These are phyloP conservation scores for Lepidium africanum DNA, from an alignment of 345 rosid species.

Conservation along the genomic window DNA sequence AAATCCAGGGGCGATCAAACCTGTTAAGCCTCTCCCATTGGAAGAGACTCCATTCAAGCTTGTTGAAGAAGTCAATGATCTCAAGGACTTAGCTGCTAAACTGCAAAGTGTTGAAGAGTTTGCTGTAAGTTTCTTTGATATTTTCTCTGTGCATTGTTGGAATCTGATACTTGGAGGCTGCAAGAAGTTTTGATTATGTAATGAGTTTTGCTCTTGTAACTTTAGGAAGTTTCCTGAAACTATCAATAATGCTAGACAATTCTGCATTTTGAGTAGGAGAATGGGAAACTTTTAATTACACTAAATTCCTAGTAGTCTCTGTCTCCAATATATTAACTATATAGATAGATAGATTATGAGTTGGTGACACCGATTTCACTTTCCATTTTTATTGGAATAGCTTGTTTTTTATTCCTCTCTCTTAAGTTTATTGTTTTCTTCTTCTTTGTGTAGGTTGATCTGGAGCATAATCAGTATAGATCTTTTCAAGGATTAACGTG, in stretches of 20 bases:
- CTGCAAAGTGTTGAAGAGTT: conserved; percentile 55
- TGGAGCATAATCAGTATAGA: conserved; percentile 96
- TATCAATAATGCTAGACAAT: neutral
- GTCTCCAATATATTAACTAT: neutral
- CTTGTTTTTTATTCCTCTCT: neutral
- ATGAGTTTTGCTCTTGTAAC: neutral
- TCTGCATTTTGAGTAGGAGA: neutral
- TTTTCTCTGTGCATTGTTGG: neutral
- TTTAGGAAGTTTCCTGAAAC: neutral
- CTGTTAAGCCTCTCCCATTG: conserved; percentile 40
- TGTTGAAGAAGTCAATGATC: conserved; percentile 71
- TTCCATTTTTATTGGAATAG: neutral
- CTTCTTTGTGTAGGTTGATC: conserved; percentile 57
- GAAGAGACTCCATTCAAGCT: conserved; percentile 64
- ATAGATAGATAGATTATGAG: neutral
- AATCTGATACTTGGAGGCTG: neutral
- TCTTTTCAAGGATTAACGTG: conserved; percentile 95
- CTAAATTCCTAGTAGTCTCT: neutral
- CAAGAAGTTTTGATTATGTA: neutral
- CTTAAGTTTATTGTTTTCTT: neutral
- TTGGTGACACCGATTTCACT: neutral
- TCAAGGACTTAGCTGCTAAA: conserved; percentile 65
- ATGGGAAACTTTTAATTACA: neutral
- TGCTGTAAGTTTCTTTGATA: conserved; percentile 50
- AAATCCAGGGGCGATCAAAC: conserved; percentile 29